Evolutionary conservation across 306 rosid species (phyloP).

Genomic region (Heteromeles arbutifolia): DNA sequence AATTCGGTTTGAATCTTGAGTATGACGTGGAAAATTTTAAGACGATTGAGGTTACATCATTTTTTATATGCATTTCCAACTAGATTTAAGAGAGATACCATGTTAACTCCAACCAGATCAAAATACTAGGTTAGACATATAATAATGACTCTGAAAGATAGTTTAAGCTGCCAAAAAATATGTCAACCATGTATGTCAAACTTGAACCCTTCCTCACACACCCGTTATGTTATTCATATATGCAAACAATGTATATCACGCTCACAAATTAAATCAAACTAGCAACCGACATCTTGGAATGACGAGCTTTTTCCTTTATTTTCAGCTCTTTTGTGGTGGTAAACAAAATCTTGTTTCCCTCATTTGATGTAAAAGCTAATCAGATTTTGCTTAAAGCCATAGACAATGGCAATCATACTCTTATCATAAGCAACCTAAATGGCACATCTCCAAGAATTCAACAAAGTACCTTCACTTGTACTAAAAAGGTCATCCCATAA

Average conservation of each 20-base stretch:
- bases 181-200: no score
- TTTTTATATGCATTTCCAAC: no score
- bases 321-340: neutral
- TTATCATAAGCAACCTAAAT: conserved; percentile 26
- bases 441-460: neutral
- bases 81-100: no score
- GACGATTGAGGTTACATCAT: no score
- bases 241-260: no score
- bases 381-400: conserved; percentile 10
- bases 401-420: conserved; percentile 33
- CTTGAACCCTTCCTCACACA: no score
- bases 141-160: neutral
- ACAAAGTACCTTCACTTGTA: neutral
- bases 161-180: no score
- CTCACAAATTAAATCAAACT: neutral
- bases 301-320: neutral
- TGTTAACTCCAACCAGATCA: no score
- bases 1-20: neutral
- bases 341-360: conserved; percentile 1
- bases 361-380: neutral
- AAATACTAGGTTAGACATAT: neutral
- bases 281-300: neutral
- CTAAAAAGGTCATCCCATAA: neutral
- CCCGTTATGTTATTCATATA: no score
- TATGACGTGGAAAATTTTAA: no score